phyloP scores from a whole-genome alignment of 257 asterid genomes.

The Ligustrum vulgare region DNA sequence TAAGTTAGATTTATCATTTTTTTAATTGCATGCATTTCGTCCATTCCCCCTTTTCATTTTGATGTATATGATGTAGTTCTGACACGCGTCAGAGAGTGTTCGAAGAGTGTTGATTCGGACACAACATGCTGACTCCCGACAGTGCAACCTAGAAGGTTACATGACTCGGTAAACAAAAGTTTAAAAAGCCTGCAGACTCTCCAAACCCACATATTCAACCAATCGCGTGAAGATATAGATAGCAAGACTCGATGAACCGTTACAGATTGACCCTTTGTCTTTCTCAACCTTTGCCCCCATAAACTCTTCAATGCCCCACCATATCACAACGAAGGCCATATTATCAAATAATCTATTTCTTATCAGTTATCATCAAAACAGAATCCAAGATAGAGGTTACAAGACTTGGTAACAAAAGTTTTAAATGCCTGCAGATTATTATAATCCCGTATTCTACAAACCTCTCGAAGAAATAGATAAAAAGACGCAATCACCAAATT shows the following conservation, averaged over 20 bases:
- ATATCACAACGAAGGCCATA: neutral
- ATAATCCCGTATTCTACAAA: neutral
- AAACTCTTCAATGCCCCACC: neutral
- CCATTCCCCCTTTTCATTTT: no score
- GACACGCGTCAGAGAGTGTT: no score
- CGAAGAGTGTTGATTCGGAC: no score
- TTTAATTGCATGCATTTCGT: no score
- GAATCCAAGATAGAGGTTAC: neutral
- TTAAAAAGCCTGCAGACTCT: constrained; percentile 2
- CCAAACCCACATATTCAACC: neutral
- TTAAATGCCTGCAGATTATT: neutral
- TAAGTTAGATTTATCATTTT: no score
- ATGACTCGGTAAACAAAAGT: neutral
- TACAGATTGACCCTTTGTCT: neutral
- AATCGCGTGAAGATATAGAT: neutral
- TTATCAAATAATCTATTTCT: neutral
- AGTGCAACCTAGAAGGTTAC: no score
- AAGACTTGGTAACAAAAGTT: neutral
- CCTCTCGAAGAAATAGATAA: neutral
- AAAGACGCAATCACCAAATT: neutral
- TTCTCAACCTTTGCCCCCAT: neutral
- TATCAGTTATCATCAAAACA: neutral
- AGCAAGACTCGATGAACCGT: neutral
- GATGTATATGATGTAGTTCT: no score
- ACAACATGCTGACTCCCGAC: no score